phyloP scores from a whole-genome alignment of 75 land plant species.

The Picea sitchensis region DNA sequence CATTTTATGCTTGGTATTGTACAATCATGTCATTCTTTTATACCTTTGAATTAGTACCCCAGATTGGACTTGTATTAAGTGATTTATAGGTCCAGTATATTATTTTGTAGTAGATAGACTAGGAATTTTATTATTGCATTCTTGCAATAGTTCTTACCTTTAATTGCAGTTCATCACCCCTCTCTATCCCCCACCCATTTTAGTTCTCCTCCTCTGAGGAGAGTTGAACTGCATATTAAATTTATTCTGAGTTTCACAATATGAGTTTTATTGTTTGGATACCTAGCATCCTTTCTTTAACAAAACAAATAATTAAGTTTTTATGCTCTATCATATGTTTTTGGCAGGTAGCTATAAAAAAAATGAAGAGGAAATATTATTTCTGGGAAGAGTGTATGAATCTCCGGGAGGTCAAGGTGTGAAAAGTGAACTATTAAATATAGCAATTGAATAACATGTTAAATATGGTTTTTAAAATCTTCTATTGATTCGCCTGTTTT shows the following conservation, averaged over 20 bases:
- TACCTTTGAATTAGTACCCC: background rate
- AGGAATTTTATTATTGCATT: background rate
- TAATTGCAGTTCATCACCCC: background rate
- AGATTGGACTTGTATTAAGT: background rate
- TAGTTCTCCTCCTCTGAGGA: background rate
- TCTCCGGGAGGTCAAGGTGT: slow-evolving; percentile 82
- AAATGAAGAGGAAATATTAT: slow-evolving; percentile 81
- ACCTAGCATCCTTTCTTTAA: background rate
- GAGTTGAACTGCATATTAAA: background rate
- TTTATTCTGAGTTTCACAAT: background rate
- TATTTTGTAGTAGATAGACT: background rate
- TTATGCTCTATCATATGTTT: background rate
- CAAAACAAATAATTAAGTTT: background rate
- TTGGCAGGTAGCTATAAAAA: slow-evolving; percentile 84
- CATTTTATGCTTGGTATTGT: background rate
- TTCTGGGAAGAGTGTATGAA: slow-evolving; percentile 81
- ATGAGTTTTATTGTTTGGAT: background rate
- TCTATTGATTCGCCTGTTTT: background rate
- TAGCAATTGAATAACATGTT: background rate
- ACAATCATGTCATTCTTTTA: background rate
- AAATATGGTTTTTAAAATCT: background rate
- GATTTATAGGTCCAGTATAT: background rate
- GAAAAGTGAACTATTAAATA: background rate
- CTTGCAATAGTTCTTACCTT: background rate
- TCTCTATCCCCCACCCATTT: background rate